A percentile compares a stretch with the other conserved stretches of the same genome.
These are phyloP conservation scores for Capsicum chinense DNA, from an alignment of 257 asterid species.

Conservation along the genomic window DNA sequence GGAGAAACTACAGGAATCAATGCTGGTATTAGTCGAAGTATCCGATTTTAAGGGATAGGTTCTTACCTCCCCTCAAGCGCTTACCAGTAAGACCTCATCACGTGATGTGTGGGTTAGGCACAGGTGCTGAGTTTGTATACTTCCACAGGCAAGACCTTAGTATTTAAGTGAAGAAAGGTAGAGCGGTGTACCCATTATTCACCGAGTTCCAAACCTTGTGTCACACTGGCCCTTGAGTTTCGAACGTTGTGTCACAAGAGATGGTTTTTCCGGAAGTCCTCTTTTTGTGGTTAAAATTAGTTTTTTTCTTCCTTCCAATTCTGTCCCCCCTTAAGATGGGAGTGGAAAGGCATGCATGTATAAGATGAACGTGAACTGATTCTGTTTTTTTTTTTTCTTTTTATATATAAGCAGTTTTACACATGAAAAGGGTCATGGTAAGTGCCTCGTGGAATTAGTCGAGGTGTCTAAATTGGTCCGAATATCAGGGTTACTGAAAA, in stretches of 20 bases:
- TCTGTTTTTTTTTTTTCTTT: background rate
- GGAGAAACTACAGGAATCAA: slow-evolving; percentile 94
- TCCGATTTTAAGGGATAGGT: slow-evolving; percentile 61
- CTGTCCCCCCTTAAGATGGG: background rate
- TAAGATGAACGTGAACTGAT: background rate
- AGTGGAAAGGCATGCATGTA: background rate
- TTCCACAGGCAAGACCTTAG: background rate
- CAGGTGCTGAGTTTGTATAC: background rate
- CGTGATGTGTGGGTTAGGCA: background rate
- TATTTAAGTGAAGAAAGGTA: background rate
- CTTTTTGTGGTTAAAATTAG: no score
- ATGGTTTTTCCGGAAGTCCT: no score
- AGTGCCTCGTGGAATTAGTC: no score
- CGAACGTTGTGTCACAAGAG: no score
- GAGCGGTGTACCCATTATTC: background rate
- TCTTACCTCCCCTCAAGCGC: background rate
- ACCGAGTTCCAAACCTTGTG: background rate
- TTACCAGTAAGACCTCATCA: background rate
- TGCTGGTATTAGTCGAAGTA: slow-evolving; percentile 59
- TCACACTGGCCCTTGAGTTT: background rate
- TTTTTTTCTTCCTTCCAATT: slow-evolving; percentile 10
- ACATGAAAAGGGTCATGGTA: no score
- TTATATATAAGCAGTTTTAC: background rate
- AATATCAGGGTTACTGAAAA: no score
- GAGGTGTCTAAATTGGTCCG: no score